Conservation (phyloP, 768 basidiomycete species). For the Termitomyces sp. region DNA sequence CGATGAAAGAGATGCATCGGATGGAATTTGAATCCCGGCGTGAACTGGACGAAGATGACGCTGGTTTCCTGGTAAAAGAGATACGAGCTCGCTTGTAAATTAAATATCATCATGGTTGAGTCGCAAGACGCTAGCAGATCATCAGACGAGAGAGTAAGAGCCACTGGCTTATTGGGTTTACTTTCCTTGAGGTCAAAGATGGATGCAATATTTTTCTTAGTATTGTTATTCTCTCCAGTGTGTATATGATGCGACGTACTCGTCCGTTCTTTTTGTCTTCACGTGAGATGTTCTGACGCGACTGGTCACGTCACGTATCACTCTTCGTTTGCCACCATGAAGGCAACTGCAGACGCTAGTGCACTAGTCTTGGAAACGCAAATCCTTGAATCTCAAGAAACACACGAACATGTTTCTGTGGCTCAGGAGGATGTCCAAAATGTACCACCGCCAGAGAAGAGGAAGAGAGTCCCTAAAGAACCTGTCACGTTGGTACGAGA, state of each 20-base stretch:
- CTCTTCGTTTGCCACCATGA: not conserved
- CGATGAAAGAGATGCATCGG: slow-evolving; percentile 51
- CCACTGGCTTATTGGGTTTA: not conserved
- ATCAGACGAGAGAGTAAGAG: too few relatives aligned
- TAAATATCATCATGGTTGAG: not conserved
- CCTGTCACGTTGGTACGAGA: slow-evolving; percentile 22
- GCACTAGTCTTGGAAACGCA: not conserved
- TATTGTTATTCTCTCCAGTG: not conserved
- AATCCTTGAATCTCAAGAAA: not conserved
- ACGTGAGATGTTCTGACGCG: slow-evolving; percentile 10
- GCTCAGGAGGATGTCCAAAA: slow-evolving; percentile 1
- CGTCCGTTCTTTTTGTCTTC: not conserved
- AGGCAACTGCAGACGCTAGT: not conserved
- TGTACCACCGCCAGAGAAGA: slow-evolving; percentile 16
- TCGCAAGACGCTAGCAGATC: not conserved
- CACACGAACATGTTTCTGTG: not conserved
- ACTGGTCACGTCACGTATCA: slow-evolving; percentile 13
- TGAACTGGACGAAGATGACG: slow-evolving; percentile 59
- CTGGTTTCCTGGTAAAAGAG: slow-evolving; percentile 32
- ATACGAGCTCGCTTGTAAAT: slow-evolving; percentile 40
- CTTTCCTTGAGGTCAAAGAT: too few relatives aligned
- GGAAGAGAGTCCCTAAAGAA: slow-evolving; percentile 21
- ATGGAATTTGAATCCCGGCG: slow-evolving; percentile 52
- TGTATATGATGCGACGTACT: too few relatives aligned
- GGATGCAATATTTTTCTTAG: not conserved